phyloP scores from a whole-genome alignment of 2,329 filamentous ascomycete species.

The Botrytis fragariae region DNA sequence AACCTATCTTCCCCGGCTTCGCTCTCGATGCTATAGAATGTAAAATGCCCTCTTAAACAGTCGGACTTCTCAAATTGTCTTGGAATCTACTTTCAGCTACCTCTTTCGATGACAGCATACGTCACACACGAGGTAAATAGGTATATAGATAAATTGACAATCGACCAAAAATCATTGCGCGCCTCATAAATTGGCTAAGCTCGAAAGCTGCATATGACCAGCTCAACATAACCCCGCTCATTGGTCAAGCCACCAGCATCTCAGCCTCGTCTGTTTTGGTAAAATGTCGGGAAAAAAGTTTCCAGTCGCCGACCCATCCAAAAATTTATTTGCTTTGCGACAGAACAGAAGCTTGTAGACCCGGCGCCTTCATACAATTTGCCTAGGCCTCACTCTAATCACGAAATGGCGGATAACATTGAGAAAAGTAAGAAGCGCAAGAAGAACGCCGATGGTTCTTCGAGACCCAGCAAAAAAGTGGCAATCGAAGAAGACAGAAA shows the following conservation, averaged over 20 bases:
- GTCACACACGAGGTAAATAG: no score
- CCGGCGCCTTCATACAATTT: background rate
- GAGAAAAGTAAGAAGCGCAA: constrained; percentile 50
- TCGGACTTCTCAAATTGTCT: background rate
- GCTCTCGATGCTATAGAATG: background rate
- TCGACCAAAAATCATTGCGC: background rate
- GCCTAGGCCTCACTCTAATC: background rate
- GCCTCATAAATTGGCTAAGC: background rate
- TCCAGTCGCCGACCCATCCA: constrained; percentile 14
- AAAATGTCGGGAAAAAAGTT: constrained; percentile 23
- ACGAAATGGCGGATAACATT: constrained; percentile 33
- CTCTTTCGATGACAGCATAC: background rate
- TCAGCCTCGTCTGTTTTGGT: constrained; percentile 10
- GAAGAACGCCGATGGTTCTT: constrained; percentile 43
- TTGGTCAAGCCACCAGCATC: background rate
- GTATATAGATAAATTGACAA: no score
- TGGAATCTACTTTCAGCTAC: background rate
- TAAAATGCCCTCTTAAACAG: background rate
- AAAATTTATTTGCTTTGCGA: constrained; percentile 17
- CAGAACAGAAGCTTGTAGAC: background rate
- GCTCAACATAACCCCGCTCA: background rate
- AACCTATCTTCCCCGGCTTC: background rate
- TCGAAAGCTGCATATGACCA: background rate
- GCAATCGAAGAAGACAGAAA: constrained; percentile 42
- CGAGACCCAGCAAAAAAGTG: constrained; percentile 52